Evolutionary conservation across 2,329 filamentous ascomycete species (phyloP).

Genomic region (Diaporthe sp.): DNA sequence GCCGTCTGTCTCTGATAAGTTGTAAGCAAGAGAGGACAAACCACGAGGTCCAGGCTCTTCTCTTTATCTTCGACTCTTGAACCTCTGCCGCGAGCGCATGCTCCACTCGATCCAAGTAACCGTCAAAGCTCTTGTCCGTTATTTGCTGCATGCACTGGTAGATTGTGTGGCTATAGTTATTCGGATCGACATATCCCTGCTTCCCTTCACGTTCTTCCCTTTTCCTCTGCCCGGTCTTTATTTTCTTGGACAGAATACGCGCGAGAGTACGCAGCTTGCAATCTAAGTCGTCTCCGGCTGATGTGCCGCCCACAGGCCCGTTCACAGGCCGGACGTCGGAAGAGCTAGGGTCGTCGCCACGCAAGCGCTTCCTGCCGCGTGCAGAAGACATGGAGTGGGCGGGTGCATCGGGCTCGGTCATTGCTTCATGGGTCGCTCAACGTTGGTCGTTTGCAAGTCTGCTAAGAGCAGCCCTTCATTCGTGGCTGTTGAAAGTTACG

Average conservation of each 20-base stretch:
- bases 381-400: too few species aligned
- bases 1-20: neutral
- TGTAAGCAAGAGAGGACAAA: neutral
- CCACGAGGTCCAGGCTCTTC: neutral
- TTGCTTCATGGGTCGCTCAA: neutral
- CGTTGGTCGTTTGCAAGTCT: neutral
- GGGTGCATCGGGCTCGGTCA: neutral
- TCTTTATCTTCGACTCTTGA: neutral
- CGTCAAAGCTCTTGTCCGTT: neutral
- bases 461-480: neutral
- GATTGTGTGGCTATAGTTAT: neutral
- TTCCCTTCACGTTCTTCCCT: neutral
- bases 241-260: neutral
- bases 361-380: too few species aligned
- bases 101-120: neutral
- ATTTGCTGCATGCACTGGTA: neutral
- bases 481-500: neutral
- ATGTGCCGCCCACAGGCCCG: neutral
- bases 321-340: neutral
- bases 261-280: neutral
- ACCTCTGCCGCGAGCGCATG: neutral
- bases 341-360: neutral
- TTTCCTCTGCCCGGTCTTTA: neutral
- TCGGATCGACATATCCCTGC: neutral
- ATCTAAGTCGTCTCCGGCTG: neutral